Conservation (phyloP, 1,284 basidiomycete species). For the Rhodotorula sp. region DNA sequence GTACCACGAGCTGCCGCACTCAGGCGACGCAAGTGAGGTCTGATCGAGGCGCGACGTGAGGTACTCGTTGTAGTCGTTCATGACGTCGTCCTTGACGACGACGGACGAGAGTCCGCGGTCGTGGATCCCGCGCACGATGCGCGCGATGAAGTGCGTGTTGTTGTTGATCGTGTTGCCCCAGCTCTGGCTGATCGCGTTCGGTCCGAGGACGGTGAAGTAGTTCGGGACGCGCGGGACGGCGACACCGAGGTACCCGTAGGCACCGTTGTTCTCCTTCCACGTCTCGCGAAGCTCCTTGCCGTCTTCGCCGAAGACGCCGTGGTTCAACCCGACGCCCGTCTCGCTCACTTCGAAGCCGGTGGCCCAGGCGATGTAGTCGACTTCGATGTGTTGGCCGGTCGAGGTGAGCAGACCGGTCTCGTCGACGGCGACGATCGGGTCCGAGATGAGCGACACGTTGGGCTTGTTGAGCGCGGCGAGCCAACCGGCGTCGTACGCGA, state of each 20-base stretch:
- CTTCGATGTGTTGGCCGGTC: slow-evolving; percentile 49
- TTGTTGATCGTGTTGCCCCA: slow-evolving; percentile 20
- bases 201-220: slow-evolving; percentile 33
- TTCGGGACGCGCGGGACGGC: slow-evolving; percentile 39
- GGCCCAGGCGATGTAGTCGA: slow-evolving; percentile 46
- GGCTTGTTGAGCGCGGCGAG: slow-evolving; percentile 55
- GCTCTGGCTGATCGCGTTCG: slow-evolving; percentile 24
- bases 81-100: slow-evolving; percentile 20
- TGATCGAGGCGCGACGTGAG: slow-evolving; percentile 10
- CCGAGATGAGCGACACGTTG: slow-evolving; percentile 57
- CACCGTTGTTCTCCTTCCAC: slow-evolving; percentile 40
- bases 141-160: slow-evolving; percentile 28
- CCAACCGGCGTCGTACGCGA: slow-evolving; percentile 59
- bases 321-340: slow-evolving; percentile 44
- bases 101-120: slow-evolving; percentile 26
- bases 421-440: slow-evolving; percentile 53
- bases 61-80: slow-evolving; percentile 18
- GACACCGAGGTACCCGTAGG: slow-evolving; percentile 42
- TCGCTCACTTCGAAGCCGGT: slow-evolving; percentile 47
- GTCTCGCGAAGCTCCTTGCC: slow-evolving; percentile 38
- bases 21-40: slow-evolving; percentile 6
- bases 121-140: slow-evolving; percentile 29
- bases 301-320: slow-evolving; percentile 39
- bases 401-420: slow-evolving; percentile 55
- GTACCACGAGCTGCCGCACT: slow-evolving; percentile 27